Conservation (phyloP, 164 flowering plant genomes). For the Piper longum region DNA sequence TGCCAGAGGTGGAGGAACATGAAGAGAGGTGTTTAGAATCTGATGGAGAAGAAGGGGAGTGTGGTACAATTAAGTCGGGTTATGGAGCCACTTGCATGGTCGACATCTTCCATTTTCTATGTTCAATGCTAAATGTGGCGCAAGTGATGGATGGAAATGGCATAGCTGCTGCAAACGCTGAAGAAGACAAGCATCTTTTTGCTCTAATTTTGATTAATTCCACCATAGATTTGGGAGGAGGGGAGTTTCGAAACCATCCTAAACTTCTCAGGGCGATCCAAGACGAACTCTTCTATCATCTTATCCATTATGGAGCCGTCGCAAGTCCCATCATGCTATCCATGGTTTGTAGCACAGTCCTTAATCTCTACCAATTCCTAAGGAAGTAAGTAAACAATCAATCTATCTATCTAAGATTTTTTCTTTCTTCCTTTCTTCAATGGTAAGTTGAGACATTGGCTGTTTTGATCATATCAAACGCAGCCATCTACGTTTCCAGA, state of each 20-base stretch:
- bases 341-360: conserved; percentile 75
- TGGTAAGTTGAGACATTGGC: not conserved
- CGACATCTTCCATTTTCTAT: conserved; percentile 72
- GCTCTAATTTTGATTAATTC: conserved; percentile 66
- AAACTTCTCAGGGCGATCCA: conserved; percentile 64
- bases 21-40: conserved; percentile 33
- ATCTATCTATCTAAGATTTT: not conserved
- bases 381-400: conserved; percentile 33
- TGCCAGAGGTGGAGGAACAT: conserved; percentile 40
- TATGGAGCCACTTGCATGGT: conserved; percentile 51
- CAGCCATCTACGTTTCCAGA: conserved; percentile 69
- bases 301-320: conserved; percentile 54
- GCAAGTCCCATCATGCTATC: conserved; percentile 59
- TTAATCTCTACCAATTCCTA: conserved; percentile 63
- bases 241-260: conserved; percentile 50
- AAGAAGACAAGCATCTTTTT: conserved; percentile 73
- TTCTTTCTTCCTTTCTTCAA: not conserved
- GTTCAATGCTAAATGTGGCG: conserved; percentile 61
- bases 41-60: conserved; percentile 36
- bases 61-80: conserved; percentile 17
- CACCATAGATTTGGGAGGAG: conserved; percentile 72
- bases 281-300: conserved; percentile 67
- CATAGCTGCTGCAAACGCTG: conserved; percentile 20
- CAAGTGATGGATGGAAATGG: conserved; percentile 46
- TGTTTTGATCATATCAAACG: not conserved